Evolutionary conservation across 2,329 filamentous ascomycete species (phyloP), one percentile per base, ranked within the genome.

Genomic region (Alternaria viburni): DNA sequence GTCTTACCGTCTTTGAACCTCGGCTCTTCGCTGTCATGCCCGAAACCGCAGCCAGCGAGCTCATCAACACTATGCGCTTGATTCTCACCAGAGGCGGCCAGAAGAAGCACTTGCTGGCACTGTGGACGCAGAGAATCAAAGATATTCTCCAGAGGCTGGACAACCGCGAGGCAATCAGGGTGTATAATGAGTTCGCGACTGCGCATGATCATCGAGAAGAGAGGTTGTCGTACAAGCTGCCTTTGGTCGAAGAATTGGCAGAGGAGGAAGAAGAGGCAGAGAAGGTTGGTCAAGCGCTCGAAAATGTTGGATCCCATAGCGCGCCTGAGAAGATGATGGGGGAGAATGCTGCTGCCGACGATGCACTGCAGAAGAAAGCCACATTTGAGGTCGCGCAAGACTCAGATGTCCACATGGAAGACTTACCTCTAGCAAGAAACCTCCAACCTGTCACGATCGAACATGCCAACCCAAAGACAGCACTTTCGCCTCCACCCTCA

Each of bases 151-250:
- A 10, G 9, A 10, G 44, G 7, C 21, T 43, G 6, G 23, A 7
- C 1, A 36, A 8, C 11, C 3, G 7, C 17, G 44, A 50, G 2
- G 25, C 17, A 1, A 15, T 19, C 6, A 50, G 17, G 13, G 19
- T 49, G 19, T 61, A 61, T n/a, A 44, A 28, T 4, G 21, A 36
- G 3, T 61, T 61, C 4, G 25, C 54, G 19, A 57, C 8, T 28
- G 30, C 30, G n/a, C 44, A 57, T 10, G 32, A 43, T 4, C 43
- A 25, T 4, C 6, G 12, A 0, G 58, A 57, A 17, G 7, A 44
- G 10, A 36, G 59, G 21, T 9, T 23, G 19, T 21, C 59, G 9
- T 63, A 41, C 21, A 54, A 51, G n/a, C n/a, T 67, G 28, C 65
- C 65, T 1, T 12, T 61, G 6, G 25, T 65, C 28, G 28, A 12